A percentile compares a stretch with the other conserved stretches of the same genome.
These are phyloP conservation scores for Globisporangium rhizosaccharum DNA, from an alignment of 352 stramenopile species.

Conservation along the genomic window DNA sequence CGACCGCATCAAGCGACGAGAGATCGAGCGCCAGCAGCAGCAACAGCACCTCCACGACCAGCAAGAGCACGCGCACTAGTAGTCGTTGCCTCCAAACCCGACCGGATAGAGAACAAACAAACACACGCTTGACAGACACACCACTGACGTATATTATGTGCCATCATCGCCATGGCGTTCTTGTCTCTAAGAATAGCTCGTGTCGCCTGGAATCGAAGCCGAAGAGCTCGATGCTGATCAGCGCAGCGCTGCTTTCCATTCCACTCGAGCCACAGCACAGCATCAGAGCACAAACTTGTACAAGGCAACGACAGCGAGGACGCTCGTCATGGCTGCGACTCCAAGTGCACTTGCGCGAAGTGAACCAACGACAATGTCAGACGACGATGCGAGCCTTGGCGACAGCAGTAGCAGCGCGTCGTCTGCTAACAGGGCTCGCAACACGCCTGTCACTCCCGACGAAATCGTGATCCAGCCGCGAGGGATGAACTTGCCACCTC, in stretches of 20 bases:
- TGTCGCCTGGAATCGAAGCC: no score
- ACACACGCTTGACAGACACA: no score
- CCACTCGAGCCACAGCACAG: no score
- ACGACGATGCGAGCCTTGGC: slow-evolving; percentile 26
- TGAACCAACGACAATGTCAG: no score
- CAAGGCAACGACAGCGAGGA: not conserved
- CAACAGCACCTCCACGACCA: slow-evolving; percentile 18
- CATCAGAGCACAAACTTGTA: no score
- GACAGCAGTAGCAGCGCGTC: slow-evolving; percentile 22
- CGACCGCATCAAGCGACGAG: slow-evolving; percentile 46
- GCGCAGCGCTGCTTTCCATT: not conserved
- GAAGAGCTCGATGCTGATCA: no score
- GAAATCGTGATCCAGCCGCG: slow-evolving; percentile 5
- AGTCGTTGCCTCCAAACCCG: not conserved
- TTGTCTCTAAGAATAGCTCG: no score
- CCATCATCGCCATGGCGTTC: no score
- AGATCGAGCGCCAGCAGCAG: slow-evolving; percentile 36
- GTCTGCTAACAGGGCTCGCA: slow-evolving; percentile 2
- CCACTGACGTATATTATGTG: no score
- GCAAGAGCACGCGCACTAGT: not conserved
- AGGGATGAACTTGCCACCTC: not conserved
- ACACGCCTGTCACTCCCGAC: not conserved
- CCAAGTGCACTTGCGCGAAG: not conserved
- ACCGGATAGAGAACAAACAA: no score
- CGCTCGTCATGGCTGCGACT: not conserved